Base-by-base conservation (phyloP, 495 filamentous ascomycete species). In the Cetradonia linearis region DNA sequence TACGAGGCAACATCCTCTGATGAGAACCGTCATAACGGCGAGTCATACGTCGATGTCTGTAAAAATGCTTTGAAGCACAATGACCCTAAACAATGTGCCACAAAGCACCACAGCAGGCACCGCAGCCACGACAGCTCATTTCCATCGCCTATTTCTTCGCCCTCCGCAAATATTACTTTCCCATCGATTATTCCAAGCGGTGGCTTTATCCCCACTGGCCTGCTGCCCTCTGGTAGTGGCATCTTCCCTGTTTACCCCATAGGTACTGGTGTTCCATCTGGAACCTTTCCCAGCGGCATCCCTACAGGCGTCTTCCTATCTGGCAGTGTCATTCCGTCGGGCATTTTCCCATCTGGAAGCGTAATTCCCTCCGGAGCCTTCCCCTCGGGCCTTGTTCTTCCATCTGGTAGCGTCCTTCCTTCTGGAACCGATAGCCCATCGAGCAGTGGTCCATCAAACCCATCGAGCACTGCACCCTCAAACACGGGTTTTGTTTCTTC, bases 1-100 rank as follows among this genome's bases (percentile, higher is more conserved):
- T 89, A 84, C 83, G 86, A 89, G 44, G 85, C 86, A 7, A 83
- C 82, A 0, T 71, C 72, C 3, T 75, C 77, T 1, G 68, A 76
- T 2, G 70, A 73, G 18, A 83, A 86, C 58, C 46, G 67, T 28
- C 73, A 73, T 40, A 65, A 75, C 42, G 73, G 72, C 5, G 61
- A 68, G 18, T 73, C 72, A 38, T 86, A 72, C 57, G 70, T 69
- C 13, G 67, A 74, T 54, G 64, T 69, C 31, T 72, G 78, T 53
- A 77, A 77, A 62, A 58, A 74, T 1, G 73, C 78, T 48, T 66
- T 58, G n/a, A 38, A 34, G 30, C 8, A 53, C 18, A 34, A 53
- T 5, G 50, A 53, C 2, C 2, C 0, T 3, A 30, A 20, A n/a
- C 31, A 25, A n/a, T 53, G 50, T 53, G 20, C 28, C 30, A 13